Evolutionary conservation across 2,329 filamentous ascomycete species (phyloP).

Genomic region (Cladorrhinum sp.): DNA sequence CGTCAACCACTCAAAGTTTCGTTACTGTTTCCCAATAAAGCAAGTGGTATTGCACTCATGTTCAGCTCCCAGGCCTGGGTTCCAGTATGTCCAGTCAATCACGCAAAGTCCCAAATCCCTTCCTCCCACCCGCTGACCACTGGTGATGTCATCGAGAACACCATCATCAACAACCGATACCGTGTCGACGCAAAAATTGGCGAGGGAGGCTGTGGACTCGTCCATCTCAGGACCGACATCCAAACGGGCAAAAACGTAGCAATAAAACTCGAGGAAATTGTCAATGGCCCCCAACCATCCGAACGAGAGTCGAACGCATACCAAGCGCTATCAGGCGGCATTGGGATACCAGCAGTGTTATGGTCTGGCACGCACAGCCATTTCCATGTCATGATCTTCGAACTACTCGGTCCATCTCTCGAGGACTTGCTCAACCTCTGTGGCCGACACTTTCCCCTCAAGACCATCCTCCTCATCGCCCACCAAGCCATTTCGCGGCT

Average conservation of each 20-base stretch:
- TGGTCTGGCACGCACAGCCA: slow-evolving; percentile 99
- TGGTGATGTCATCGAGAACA: too few relatives aligned
- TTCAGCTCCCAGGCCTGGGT: too few relatives aligned
- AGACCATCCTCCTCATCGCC: slow-evolving; percentile 91
- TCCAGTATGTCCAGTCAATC: too few relatives aligned
- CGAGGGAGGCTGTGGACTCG: slow-evolving; percentile 18
- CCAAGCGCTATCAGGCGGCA: slow-evolving; percentile 82
- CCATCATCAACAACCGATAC: slow-evolving; percentile 14
- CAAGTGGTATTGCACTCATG: too few relatives aligned
- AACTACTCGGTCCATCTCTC: slow-evolving; percentile 87
- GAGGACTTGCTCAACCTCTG: slow-evolving; percentile 99
- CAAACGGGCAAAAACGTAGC: slow-evolving; percentile 98
- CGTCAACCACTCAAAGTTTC: too few relatives aligned
- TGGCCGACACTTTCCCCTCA: slow-evolving; percentile 97
- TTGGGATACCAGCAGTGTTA: slow-evolving; percentile 94
- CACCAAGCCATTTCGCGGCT: slow-evolving; percentile 98
- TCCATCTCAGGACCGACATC: slow-evolving; percentile 71
- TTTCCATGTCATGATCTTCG: slow-evolving; percentile 98
- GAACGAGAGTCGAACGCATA: slow-evolving; percentile 95
- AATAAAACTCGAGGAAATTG: slow-evolving; percentile 95
- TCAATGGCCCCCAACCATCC: slow-evolving; percentile 89
- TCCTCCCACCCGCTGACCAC: too few relatives aligned
- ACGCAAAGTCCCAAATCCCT: too few relatives aligned
- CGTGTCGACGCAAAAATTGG: slow-evolving; percentile 19
- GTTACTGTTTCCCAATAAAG: too few relatives aligned